A percentile compares a stretch with the other conserved stretches of the same genome.
These are phyloP conservation scores for Diaporthe citrichinensis DNA, from an alignment of 2,329 filamentous ascomycete genomes.

Conservation along the genomic window DNA sequence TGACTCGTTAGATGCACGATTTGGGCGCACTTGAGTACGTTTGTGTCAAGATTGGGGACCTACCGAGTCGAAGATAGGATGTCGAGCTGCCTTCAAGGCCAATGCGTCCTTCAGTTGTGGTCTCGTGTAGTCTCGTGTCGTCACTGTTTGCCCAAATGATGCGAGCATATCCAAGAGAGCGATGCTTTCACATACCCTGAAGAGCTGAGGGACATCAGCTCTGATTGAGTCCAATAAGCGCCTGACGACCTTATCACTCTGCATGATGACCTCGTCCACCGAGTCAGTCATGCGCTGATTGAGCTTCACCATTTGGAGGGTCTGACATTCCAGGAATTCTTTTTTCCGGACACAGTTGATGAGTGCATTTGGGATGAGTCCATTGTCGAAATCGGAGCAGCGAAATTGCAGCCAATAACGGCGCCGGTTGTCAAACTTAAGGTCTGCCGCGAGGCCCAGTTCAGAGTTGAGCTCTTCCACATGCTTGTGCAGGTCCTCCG, in stretches of 20 bases:
- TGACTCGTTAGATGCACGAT: not conserved
- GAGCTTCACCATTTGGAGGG: constrained; percentile 84
- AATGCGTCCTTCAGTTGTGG: constrained; percentile 75
- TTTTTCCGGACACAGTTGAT: constrained; percentile 84
- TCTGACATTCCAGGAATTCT: constrained; percentile 88
- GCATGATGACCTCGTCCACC: constrained; percentile 84
- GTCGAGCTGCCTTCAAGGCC: constrained; percentile 76
- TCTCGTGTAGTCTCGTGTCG: constrained; percentile 74
- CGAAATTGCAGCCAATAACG: constrained; percentile 84
- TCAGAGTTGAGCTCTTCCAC: constrained; percentile 77
- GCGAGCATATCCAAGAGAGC: constrained; percentile 89
- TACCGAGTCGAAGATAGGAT: constrained; percentile 79
- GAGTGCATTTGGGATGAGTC: constrained; percentile 75
- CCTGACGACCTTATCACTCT: constrained; percentile 84
- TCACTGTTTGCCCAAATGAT: constrained; percentile 82
- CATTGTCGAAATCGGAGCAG: constrained; percentile 72
- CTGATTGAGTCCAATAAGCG: constrained; percentile 81
- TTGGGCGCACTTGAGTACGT: not conserved
- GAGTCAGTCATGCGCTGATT: constrained; percentile 84
- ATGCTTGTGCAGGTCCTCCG: constrained; percentile 71
- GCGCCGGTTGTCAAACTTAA: constrained; percentile 83
- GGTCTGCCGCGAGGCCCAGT: constrained; percentile 71
- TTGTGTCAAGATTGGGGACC: constrained; percentile 19
- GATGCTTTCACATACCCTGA: constrained; percentile 88
- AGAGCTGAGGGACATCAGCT: constrained; percentile 78